Base-by-base conservation (phyloP, 192 early-diverging fungal species). In the Geranomyces michiganensis region DNA sequence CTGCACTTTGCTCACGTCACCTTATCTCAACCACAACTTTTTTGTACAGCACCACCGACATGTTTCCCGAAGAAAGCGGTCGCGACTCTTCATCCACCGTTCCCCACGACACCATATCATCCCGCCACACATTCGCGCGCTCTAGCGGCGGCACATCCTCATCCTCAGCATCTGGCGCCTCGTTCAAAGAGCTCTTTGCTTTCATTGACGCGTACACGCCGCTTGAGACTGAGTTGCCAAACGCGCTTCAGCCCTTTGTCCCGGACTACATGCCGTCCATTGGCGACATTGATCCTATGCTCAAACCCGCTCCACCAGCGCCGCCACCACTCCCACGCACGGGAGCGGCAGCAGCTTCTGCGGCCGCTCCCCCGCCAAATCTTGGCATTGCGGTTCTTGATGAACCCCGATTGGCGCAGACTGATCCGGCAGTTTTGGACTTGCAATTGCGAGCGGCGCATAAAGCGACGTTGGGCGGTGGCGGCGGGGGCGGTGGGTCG, bases 261-360 rank as follows among this genome's bases (percentile, higher is more conserved):
- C 85, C 86, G 9, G 87, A 88, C 22, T 87, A 76, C 59, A 88
- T 88, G 64, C 87, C 87, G 24, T 76, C 80, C 15, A 85, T 88
- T 33, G 87, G 87, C 30, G 87, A 88, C 67, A 87, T 88, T 72
- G 87, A 88, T 67, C 82, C 87, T 4, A 79, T 88, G 33, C 82
- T 88, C 21, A 87, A 87, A n/a, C 51, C 51, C 51, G 24, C 51
- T 15, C 19, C 51, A 7, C 51, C 51, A 53, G 7, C 51, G n/a
- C 51, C 15, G 24, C 51, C 19, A n/a, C n/a, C n/a, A n/a, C n/a
- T n/a, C n/a, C 44, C 15, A 14, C 33, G n/a, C 13, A 10, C 47
- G 17, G 36, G 36, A 41, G 36, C 10, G n/a, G 36, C 36, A 41
- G 36, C 36, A 41, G 24, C 51, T 4, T 8, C 58, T 8, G 73